phyloP scores from a whole-genome alignment of 768 basidiomycete species.

The Daedalea quercina region DNA sequence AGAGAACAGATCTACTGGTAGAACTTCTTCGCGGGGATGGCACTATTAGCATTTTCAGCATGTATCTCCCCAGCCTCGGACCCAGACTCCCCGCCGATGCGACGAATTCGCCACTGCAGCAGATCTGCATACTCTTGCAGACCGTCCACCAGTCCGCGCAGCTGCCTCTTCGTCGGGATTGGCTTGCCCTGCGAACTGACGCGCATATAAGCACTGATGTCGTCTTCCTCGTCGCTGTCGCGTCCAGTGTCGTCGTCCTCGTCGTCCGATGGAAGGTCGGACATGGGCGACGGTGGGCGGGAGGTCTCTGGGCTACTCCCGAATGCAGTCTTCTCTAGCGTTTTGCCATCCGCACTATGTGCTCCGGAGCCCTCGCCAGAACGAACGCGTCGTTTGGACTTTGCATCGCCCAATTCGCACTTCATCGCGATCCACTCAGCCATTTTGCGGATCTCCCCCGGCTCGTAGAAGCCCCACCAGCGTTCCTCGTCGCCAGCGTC shows the following conservation, averaged over 20 bases:
- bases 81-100: slow-evolving; percentile 23
- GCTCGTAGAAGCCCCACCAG: slow-evolving; percentile 79
- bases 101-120: slow-evolving; percentile 48
- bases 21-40: slow-evolving; percentile 11
- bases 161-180: slow-evolving; percentile 25
- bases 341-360: background rate
- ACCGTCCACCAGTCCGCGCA: slow-evolving; percentile 41
- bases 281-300: slow-evolving; percentile 13
- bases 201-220: slow-evolving; percentile 9
- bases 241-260: too few relatives aligned
- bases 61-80: slow-evolving; percentile 4
- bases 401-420: slow-evolving; percentile 32
- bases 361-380: background rate
- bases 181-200: slow-evolving; percentile 8
- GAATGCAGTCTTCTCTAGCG: background rate
- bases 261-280: slow-evolving; percentile 10
- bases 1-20: too few relatives aligned
- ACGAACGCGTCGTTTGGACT: slow-evolving; percentile 1
- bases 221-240: slow-evolving; percentile 15
- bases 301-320: slow-evolving; percentile 8
- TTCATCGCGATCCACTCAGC: slow-evolving; percentile 59
- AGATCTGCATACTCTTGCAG: slow-evolving; percentile 55
- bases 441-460: slow-evolving; percentile 55
- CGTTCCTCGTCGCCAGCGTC: slow-evolving; percentile 37
- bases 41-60: background rate